A percentile compares a stretch with the other conserved stretches of the same genome.
These are phyloP conservation scores for Aspergillus ellipticus DNA, from an alignment of 495 filamentous ascomycete genomes.

Conservation along the genomic window DNA sequence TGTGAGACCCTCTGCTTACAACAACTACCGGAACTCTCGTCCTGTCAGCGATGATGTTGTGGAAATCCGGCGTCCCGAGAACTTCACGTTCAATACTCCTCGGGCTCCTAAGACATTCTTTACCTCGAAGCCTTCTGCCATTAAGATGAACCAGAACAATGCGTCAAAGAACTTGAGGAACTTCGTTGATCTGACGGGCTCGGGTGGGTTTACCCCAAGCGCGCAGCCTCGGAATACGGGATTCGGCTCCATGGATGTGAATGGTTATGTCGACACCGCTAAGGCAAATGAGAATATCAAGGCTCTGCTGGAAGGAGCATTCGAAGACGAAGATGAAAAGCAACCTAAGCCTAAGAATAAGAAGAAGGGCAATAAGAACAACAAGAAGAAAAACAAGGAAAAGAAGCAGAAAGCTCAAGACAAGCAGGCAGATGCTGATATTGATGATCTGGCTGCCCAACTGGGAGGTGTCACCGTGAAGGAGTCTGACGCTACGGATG, in stretches of 20 bases:
- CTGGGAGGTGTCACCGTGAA: conserved; percentile 55
- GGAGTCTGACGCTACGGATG: conserved; percentile 28
- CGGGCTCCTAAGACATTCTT: conserved; percentile 39
- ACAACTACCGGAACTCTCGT: conserved; percentile 22
- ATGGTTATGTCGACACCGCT: conserved; percentile 68
- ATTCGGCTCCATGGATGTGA: conserved; percentile 51
- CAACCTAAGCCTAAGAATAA: conserved; percentile 45
- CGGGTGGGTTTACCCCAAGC: conserved; percentile 24
- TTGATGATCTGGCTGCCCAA: conserved; percentile 56
- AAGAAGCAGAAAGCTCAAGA: conserved; percentile 30
- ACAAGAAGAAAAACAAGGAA: conserved; percentile 49
- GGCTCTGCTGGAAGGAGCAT: conserved; percentile 77
- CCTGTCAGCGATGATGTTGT: conserved; percentile 30
- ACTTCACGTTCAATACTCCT: conserved; percentile 38
- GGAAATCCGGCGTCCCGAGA: conserved; percentile 45
- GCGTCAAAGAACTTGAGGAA: conserved; percentile 36
- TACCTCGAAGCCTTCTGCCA: conserved; percentile 38
- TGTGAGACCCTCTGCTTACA: conserved; percentile 40
- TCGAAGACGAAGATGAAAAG: conserved; percentile 76
- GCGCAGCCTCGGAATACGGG: conserved; percentile 22
- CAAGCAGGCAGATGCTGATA: conserved; percentile 31
- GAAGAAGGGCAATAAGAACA: conserved; percentile 30
- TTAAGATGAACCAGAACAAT: conserved; percentile 30
- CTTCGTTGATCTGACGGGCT: conserved; percentile 44
- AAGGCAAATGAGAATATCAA: conserved; percentile 85